Evolutionary conservation across 257 asterid genomes (phyloP).

Genomic region (Capsicum pubescens): DNA sequence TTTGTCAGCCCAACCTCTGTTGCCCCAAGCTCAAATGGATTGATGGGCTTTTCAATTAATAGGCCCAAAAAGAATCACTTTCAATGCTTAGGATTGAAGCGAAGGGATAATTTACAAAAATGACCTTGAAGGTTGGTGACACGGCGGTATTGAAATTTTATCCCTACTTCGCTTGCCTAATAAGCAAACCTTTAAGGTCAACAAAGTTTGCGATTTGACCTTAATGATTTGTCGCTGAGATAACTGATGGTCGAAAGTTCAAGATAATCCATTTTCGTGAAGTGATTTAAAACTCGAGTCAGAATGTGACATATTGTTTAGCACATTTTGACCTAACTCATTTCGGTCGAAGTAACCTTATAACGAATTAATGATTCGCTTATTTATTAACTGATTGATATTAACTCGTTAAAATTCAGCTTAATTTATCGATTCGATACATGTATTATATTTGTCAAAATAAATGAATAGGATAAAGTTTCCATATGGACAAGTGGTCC

Average conservation of each 20-base stretch:
- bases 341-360: fast-evolving
- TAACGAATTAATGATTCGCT: fast-evolving
- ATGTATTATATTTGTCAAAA: not conserved
- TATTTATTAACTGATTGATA: not conserved
- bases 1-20: not conserved
- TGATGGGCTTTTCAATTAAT: not conserved
- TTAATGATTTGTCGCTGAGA: no score
- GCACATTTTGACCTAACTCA: not conserved
- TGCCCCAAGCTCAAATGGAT: not conserved
- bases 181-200: not conserved
- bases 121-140: not conserved
- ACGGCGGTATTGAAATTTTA: not conserved
- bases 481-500: not conserved
- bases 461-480: not conserved
- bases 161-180: not conserved
- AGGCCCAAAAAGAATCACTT: not conserved
- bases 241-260: not conserved
- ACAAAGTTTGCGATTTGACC: not conserved
- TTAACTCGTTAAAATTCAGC: fast-evolving
- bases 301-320: not conserved
- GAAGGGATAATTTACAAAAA: not conserved
- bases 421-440: fast-evolving
- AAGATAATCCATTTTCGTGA: not conserved
- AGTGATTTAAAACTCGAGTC: not conserved
- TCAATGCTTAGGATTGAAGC: not conserved